Evolutionary conservation across 2,329 filamentous ascomycete genomes (phyloP), one percentile per base, ranked within the genome.

Genomic region (Neocatenulostroma microsporum): DNA sequence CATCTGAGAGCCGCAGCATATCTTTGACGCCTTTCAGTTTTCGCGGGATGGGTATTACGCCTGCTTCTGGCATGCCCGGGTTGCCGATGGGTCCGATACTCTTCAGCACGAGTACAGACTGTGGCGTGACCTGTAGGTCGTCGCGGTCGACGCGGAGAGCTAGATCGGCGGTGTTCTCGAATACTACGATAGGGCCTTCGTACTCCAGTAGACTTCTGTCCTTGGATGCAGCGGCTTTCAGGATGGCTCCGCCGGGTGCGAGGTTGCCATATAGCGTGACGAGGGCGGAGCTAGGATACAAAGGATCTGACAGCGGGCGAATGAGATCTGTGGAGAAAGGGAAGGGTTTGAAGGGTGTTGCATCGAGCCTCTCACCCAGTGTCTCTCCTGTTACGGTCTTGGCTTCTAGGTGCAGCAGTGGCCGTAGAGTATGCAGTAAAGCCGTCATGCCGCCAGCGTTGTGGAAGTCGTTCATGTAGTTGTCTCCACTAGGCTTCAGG

Each of bases 401-500:
- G 4, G 67, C 69, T 11, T 62, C 55, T 7, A 70, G 58, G 41
- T 68, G 58, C 8, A 73, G 54, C 3, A 72, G 53, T 5, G 68
- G 67, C 5, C 60, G 58, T 4, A 73, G 53, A 0, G 60, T 62
- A 37, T 69, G 66, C 15, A 72, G 44, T 5, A 73, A 47, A 3
- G 64, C 64, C 18, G 66, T 46, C 68, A 72, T 71, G 3, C 69
- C 69, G 2, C 69, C 69, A 1, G 68, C 67, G 40, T 71, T 69
- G 43, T 72, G 69, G 37, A 72, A 72, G 44, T 73, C 69, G n/a
- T 61, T 66, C 69, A 72, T 72, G 45, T 71, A 72, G 40, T 70
- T 70, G 40, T 70, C 67, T 3, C 69, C 69, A 36, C 67, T 70
- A 0, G 69, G 69, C 40, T 73, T 72, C n/a, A 73, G 53, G 43